These are phyloP conservation scores for Lophiostoma macrostomum DNA, from an alignment of 495 filamentous ascomycete species.

Conservation along the genomic window DNA sequence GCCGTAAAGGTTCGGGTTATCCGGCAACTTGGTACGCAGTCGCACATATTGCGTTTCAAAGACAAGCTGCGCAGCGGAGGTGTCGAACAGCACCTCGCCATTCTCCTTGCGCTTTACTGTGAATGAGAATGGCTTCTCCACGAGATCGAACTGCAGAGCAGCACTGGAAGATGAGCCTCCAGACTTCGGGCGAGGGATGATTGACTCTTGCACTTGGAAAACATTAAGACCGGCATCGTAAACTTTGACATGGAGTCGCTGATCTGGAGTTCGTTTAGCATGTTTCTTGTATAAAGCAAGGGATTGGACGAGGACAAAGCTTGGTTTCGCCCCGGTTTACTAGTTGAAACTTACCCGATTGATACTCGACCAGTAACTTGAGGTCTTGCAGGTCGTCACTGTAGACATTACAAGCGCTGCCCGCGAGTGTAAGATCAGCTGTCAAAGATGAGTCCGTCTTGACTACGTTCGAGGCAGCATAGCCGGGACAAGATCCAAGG, in stretches of 20 bases:
- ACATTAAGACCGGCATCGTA: constrained; percentile 69
- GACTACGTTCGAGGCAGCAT: constrained; percentile 62
- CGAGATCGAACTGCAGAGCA: constrained; percentile 63
- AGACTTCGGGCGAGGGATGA: constrained; percentile 59
- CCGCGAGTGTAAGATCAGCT: constrained; percentile 66
- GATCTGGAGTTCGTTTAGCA: constrained; percentile 18
- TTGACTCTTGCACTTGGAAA: constrained; percentile 74
- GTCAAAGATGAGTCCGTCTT: constrained; percentile 47
- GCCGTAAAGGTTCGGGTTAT: constrained; percentile 71
- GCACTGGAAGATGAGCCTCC: constrained; percentile 12
- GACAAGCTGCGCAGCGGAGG: constrained; percentile 57
- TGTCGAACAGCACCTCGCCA: constrained; percentile 74
- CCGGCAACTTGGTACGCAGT: constrained; percentile 65
- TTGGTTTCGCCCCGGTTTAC: not conserved
- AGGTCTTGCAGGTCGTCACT: constrained; percentile 65
- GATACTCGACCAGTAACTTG: constrained; percentile 69
- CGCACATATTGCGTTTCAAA: constrained; percentile 80
- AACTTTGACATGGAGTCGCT: constrained; percentile 78
- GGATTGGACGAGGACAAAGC: not conserved
- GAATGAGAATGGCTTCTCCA: constrained; percentile 72
- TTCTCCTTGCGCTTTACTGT: constrained; percentile 58
- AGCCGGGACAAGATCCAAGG: constrained; percentile 60
- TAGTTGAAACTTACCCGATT: constrained; percentile 58
- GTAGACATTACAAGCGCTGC: constrained; percentile 66
- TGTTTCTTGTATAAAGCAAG: not conserved